Conservation (phyloP, 2,329 filamentous ascomycete species). For the Saccharata proteae region DNA sequence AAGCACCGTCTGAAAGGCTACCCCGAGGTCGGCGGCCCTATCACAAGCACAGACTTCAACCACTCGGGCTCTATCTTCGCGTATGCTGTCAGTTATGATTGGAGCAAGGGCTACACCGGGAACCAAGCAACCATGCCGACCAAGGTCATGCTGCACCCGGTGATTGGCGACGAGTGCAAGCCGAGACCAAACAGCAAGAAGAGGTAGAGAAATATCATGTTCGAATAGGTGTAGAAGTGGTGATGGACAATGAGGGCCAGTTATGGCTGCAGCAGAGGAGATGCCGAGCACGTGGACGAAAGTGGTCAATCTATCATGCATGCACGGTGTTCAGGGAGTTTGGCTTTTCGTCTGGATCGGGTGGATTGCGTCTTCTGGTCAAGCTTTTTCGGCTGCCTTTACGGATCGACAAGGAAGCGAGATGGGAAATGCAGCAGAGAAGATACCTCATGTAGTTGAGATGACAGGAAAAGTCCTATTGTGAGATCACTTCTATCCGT, state of each 20-base stretch:
- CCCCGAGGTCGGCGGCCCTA: slow-evolving; percentile 54
- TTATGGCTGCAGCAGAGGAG: neutral
- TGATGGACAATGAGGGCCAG: neutral
- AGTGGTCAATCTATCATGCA: slow-evolving; percentile 1
- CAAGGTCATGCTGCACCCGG: slow-evolving; percentile 39
- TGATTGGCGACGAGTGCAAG: slow-evolving; percentile 38
- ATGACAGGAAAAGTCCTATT: too few relatives aligned
- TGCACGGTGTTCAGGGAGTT: slow-evolving; percentile 2
- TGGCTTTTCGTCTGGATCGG: too few relatives aligned
- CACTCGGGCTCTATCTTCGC: slow-evolving; percentile 54
- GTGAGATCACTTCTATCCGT: too few relatives aligned
- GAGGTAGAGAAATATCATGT: slow-evolving; percentile 30
- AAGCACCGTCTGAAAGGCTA: slow-evolving; percentile 54
- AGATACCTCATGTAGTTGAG: too few relatives aligned
- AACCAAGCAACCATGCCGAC: slow-evolving; percentile 54
- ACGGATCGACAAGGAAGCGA: too few relatives aligned
- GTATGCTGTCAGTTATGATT: slow-evolving; percentile 83
- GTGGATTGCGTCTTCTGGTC: too few relatives aligned
- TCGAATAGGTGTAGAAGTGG: neutral
- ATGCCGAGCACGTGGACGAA: neutral
- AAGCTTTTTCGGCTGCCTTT: too few relatives aligned
- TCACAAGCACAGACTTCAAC: slow-evolving; percentile 87
- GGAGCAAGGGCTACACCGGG: slow-evolving; percentile 86
- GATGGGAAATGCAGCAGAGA: too few relatives aligned
- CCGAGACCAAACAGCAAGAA: slow-evolving; percentile 35